A percentile compares a stretch with the other conserved stretches of the same genome.
Evolutionary conservation across 2,329 filamentous ascomycete genomes (phyloP).

Genomic region (Sclerotinia subarctica): DNA sequence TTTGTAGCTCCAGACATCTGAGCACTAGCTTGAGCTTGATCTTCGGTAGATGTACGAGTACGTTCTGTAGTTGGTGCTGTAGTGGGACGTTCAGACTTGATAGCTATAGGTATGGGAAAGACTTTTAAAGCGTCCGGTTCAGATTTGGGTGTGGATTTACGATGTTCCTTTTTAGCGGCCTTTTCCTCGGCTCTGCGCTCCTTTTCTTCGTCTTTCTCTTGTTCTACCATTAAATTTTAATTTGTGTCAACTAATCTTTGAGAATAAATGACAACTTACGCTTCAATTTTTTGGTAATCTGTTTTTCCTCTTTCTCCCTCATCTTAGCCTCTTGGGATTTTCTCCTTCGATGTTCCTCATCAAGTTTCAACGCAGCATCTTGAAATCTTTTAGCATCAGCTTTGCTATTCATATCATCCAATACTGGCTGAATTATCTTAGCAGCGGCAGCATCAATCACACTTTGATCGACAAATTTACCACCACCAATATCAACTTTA

Average conservation of each 20-base stretch:
- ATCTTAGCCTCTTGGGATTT: conserved; percentile 56
- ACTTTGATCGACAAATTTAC: conserved; percentile 72
- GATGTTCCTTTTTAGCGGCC: conserved; percentile 50
- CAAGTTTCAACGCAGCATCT: conserved; percentile 58
- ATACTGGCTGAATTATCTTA: conserved; percentile 72
- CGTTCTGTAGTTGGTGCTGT: conserved; percentile 11
- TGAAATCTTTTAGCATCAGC: conserved; percentile 69
- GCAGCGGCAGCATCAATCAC: conserved; percentile 79
- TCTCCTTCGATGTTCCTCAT: conserved; percentile 63
- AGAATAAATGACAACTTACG: conserved; percentile 47
- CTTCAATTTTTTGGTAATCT: conserved; percentile 53
- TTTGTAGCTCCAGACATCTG: conserved; percentile 30
- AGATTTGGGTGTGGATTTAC: conserved; percentile 40
- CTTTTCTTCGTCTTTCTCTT: conserved; percentile 47
- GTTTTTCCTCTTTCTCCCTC: conserved; percentile 52
- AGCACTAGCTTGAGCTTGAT: conserved; percentile 27
- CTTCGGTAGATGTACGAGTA: conserved; percentile 35
- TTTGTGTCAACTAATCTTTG: neutral
- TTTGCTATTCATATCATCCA: conserved; percentile 80
- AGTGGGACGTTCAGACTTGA: conserved; percentile 17
- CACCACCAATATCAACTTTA: conserved; percentile 70
- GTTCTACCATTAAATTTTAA: conserved; percentile 29
- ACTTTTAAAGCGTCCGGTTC: neutral
- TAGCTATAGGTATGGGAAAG: neutral
- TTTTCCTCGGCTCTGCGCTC: conserved; percentile 53